Conservation (phyloP, 1,139 yeast genomes). For the Debaryomyces robertsiae region DNA sequence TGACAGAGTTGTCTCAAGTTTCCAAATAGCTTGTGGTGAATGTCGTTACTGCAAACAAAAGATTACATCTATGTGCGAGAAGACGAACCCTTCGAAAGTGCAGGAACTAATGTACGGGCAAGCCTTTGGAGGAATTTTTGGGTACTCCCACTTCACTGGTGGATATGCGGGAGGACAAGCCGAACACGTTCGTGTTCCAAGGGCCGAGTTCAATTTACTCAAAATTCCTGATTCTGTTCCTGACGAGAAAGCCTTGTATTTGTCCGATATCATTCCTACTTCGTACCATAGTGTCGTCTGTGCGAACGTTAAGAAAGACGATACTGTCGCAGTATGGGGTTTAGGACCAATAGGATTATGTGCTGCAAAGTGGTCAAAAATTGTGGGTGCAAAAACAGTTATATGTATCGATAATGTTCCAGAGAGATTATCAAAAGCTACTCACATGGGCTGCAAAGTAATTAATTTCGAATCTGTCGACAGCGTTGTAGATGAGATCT, state of each 20-base stretch:
- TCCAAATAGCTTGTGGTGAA: constrained; percentile 69
- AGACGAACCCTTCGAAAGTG: neutral
- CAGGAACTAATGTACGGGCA: constrained; percentile 1
- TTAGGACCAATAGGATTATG: constrained; percentile 40
- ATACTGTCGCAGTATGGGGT: constrained; percentile 31
- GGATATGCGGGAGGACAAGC: constrained; percentile 55
- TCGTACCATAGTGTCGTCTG: constrained; percentile 35
- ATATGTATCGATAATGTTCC: constrained; percentile 27
- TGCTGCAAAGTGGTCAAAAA: constrained; percentile 30
- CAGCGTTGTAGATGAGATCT: neutral
- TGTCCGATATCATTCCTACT: constrained; percentile 36
- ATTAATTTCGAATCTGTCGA: neutral
- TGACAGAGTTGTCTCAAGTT: constrained; percentile 42
- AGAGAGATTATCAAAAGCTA: neutral
- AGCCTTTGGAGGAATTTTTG: neutral
- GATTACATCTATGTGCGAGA: constrained; percentile 62
- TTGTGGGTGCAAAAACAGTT: constrained; percentile 32
- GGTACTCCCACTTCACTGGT: constrained; percentile 51
- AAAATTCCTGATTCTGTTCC: constrained; percentile 32
- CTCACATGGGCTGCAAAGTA: neutral
- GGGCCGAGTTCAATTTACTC: constrained; percentile 58
- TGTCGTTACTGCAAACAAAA: constrained; percentile 71
- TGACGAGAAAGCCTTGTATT: constrained; percentile 38
- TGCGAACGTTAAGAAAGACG: constrained; percentile 29
- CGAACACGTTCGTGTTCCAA: constrained; percentile 62